Evolutionary conservation across 495 filamentous ascomycete species (phyloP).

Genomic region (Durotheca rogersii): DNA sequence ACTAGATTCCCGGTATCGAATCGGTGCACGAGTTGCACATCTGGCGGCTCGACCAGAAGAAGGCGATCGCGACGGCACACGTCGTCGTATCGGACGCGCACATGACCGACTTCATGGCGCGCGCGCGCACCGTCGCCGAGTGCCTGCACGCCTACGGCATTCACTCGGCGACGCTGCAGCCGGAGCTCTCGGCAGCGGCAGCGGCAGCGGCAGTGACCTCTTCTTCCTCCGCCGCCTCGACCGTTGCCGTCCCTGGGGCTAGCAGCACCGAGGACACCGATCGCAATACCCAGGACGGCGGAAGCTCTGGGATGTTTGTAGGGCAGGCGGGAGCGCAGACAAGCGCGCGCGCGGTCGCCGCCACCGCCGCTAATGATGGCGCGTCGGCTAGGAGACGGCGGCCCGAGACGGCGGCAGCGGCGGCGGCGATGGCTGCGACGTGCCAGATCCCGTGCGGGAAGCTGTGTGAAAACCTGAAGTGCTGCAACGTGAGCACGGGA

Average conservation of each 20-base stretch:
- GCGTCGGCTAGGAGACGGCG: conserved; percentile 34
- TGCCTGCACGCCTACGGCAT: conserved; percentile 94
- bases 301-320: no score
- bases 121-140: conserved; percentile 69
- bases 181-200: conserved; percentile 53
- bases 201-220: background rate
- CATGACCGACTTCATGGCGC: conserved; percentile 71
- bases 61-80: conserved; percentile 82
- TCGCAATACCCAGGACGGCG: no score
- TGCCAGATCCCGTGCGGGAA: conserved; percentile 40
- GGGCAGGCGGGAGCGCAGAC: no score
- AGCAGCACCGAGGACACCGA: background rate
- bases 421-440: no score
- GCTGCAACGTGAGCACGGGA: conserved; percentile 28
- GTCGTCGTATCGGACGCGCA: conserved; percentile 67
- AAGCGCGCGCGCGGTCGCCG: no score
- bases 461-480: conserved; percentile 36
- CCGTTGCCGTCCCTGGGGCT: no score
- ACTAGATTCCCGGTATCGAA: conserved; percentile 75
- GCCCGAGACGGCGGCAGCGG: conserved; percentile 10
- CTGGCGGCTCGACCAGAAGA: conserved; percentile 90
- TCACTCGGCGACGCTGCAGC: conserved; percentile 88
- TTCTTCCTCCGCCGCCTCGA: no score
- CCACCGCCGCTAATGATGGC: no score
- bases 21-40: conserved; percentile 91